Evolutionary conservation across 306 rosid species (phyloP).

Genomic region (Corylus heterophylla): DNA sequence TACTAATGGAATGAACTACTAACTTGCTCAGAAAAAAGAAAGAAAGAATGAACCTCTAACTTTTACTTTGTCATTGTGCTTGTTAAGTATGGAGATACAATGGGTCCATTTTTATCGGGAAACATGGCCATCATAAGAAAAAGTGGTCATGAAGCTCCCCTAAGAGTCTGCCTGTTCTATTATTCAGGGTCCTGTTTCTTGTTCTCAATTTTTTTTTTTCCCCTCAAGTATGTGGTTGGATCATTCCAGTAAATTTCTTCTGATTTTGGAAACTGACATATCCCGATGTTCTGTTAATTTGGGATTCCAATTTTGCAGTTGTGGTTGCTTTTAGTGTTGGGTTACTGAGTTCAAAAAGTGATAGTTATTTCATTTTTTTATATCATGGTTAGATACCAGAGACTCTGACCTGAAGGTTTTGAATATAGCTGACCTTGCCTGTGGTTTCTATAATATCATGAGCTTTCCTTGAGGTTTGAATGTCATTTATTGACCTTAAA

Average conservation of each 20-base stretch:
- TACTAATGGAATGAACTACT: background rate
- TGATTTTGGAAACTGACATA: background rate
- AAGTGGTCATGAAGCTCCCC: background rate
- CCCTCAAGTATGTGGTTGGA: background rate
- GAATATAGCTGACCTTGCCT: background rate
- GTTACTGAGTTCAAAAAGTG: background rate
- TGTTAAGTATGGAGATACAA: background rate
- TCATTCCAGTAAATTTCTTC: background rate
- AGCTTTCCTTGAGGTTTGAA: background rate
- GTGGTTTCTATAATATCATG: background rate
- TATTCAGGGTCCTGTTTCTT: slow-evolving; percentile 1
- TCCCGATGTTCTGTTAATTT: background rate
- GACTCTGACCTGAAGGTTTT: background rate
- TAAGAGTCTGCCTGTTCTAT: background rate
- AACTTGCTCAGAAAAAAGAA: background rate
- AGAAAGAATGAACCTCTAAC: no score
- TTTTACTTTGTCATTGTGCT: background rate
- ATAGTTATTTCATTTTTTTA: background rate
- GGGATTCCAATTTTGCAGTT: background rate
- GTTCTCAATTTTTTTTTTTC: background rate
- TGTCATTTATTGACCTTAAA: background rate
- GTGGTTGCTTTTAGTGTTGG: background rate
- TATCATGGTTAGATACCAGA: background rate
- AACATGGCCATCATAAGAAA: background rate
- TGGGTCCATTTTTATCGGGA: background rate